Percentiles rank a stretch among this genome's conserved stretches.
Evolutionary conservation across 495 filamentous ascomycete genomes (phyloP).

Genomic region (Entonaema liquescens): DNA sequence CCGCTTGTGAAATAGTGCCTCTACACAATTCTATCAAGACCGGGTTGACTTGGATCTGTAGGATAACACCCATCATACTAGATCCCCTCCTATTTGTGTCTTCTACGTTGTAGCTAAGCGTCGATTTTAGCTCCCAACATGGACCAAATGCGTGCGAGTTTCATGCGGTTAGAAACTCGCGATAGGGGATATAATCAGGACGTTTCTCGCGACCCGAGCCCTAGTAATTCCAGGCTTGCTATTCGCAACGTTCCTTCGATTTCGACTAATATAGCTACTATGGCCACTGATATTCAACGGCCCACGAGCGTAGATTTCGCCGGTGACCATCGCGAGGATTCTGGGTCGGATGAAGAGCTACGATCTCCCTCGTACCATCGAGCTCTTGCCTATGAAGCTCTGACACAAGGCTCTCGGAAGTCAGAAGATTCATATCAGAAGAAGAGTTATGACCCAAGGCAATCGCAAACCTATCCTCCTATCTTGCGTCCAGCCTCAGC

Average conservation of each 20-base stretch:
- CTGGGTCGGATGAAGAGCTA: background rate
- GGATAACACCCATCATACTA: background rate
- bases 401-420: background rate
- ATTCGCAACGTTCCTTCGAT: background rate
- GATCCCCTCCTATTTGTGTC: background rate
- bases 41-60: background rate
- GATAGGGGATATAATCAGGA: too few relatives aligned
- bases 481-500: background rate
- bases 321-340: background rate
- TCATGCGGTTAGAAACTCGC: too few relatives aligned
- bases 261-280: background rate
- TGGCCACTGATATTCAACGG: background rate
- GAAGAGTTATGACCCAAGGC: background rate
- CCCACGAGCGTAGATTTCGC: background rate
- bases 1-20: background rate
- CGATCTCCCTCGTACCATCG: background rate
- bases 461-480: background rate
- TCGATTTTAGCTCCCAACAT: too few relatives aligned
- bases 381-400: slow-evolving; percentile 19
- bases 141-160: too few relatives aligned
- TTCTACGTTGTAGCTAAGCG: background rate
- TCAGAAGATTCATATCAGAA: background rate
- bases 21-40: background rate
- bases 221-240: background rate
- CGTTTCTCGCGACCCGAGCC: background rate